phyloP scores from a whole-genome alignment of 805 yeast genomes.

The Metahyphopichia silvanorum region DNA sequence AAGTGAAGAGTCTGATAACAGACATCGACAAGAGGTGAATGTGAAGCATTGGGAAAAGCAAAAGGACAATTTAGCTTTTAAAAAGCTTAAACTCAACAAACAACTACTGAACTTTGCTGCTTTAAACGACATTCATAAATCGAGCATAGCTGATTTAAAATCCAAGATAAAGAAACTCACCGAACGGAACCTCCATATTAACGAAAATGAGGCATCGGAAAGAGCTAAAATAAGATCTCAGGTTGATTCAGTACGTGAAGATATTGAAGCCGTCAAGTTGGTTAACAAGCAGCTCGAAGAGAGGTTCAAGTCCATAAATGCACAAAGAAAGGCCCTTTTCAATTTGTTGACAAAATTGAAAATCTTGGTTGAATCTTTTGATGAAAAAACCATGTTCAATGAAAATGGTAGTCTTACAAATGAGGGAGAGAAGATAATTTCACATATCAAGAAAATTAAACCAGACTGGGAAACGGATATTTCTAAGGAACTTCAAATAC shows the following conservation, averaged over 20 bases:
- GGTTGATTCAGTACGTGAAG: slow-evolving; percentile 7
- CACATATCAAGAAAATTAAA: slow-evolving; percentile 18
- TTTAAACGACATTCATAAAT: slow-evolving; percentile 14
- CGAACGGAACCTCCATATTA: slow-evolving; percentile 20
- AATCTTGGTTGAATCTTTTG: slow-evolving; percentile 22
- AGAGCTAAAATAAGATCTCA: slow-evolving; percentile 15
- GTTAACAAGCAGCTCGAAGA: slow-evolving; percentile 26
- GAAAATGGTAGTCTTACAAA: slow-evolving; percentile 28
- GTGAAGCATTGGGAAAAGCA: slow-evolving; percentile 28
- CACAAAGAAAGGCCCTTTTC: slow-evolving; percentile 27
- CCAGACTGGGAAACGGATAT: slow-evolving; percentile 37
- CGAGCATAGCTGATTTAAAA: slow-evolving; percentile 16
- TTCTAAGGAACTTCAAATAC: slow-evolving; percentile 19
- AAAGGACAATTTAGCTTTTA: slow-evolving; percentile 30
- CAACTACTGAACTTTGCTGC: slow-evolving; percentile 18
- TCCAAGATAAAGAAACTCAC: slow-evolving; percentile 15
- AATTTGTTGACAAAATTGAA: slow-evolving; percentile 10
- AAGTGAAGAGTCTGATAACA: slow-evolving; percentile 30
- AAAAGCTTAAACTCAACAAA: slow-evolving; percentile 25
- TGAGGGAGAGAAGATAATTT: slow-evolving; percentile 22
- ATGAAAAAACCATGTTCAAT: slow-evolving; percentile 15
- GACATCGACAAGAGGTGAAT: slow-evolving; percentile 24
- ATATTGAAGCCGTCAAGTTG: slow-evolving; percentile 15
- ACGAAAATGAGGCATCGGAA: slow-evolving; percentile 21
- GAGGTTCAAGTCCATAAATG: slow-evolving; percentile 13